Conservation (phyloP, 257 asterid genomes). For the Salvia rosmarinus region DNA sequence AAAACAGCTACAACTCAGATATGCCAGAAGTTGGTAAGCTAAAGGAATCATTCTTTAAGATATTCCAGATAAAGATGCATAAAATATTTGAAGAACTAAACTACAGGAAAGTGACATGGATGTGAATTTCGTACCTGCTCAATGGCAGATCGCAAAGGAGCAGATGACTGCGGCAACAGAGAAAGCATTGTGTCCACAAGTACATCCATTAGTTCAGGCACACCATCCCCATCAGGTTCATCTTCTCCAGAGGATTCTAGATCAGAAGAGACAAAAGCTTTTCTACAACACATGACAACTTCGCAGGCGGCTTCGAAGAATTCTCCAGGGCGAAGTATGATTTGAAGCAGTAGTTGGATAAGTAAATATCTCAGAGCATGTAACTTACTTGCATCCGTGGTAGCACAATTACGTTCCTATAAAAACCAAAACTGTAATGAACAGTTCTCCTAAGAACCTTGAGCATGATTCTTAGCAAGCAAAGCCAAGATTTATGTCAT, state of each 20-base stretch:
- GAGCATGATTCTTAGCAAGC: constrained; percentile 8
- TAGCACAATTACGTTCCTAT: constrained; percentile 69
- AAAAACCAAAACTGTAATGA: constrained; percentile 33
- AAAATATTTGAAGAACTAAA: constrained; percentile 19
- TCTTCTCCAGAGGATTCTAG: constrained; percentile 69
- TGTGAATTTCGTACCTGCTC: constrained; percentile 63
- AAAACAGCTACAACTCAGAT: background rate
- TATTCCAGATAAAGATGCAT: constrained; percentile 4
- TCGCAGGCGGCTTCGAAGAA: constrained; percentile 85
- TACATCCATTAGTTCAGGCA: constrained; percentile 83
- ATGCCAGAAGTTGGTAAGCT: background rate
- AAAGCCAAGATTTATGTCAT: background rate
- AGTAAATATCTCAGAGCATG: constrained; percentile 84
- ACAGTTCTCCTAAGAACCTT: background rate
- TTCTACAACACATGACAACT: constrained; percentile 72
- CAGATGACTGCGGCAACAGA: constrained; percentile 85
- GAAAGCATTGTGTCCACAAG: constrained; percentile 97
- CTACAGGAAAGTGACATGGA: background rate
- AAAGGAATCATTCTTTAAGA: background rate
- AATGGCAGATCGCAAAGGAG: constrained; percentile 83
- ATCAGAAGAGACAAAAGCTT: constrained; percentile 69
- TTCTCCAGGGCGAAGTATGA: constrained; percentile 88
- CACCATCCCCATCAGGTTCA: constrained; percentile 63
- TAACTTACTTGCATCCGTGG: constrained; percentile 57
- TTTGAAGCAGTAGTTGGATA: constrained; percentile 89